Evolutionary conservation across 345 rosid genomes (phyloP), one percentile per base, ranked within the genome.

Genomic region (Punica granatum): DNA sequence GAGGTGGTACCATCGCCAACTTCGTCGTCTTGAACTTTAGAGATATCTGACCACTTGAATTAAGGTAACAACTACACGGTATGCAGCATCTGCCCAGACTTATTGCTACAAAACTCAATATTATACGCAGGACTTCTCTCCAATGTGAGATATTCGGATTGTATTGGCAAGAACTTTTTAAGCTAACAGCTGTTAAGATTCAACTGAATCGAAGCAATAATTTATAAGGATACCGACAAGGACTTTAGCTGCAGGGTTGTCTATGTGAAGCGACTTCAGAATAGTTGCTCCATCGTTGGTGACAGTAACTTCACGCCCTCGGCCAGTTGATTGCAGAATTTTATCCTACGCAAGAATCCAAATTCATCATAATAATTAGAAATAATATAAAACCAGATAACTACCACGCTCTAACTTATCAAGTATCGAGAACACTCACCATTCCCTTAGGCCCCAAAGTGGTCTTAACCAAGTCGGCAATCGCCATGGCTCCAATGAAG

Each of bases 1-100:
- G 99, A 94, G 64, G 99, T 94, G 70, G 98, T 94, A 56, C 99
- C 99, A 74, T 94, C 99, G 69, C 99, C 99, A 67, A 94, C 99
- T 84, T 94, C 99, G 71, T 94, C 99, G 77, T 94, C 99, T 80
- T 94, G 99, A 68, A 94, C 99, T 86, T 94, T 94, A 12, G 99
- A 94, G 69, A 94, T 94, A 69, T 94, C 99, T 91, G 64, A 66
- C n/a, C 34, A 6, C 35, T 53, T 15, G 37, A 33, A 43, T 70
- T 60, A 77, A 78, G 71, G 72, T 25, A 41, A 21, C 26, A 65
- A 19, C 43, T 11, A 37, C 1, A 3, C 7, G 18, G n/a, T 31
- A 31, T 59, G 51, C 58, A 68, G 30, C 19, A 46, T 46, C 35
- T 18, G 46, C 35, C 61, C 25, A 46, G 19, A 58, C n/a, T 32